phyloP scores from a whole-genome alignment of 176 grass and related monocot species.

The Paspalum notatum region DNA sequence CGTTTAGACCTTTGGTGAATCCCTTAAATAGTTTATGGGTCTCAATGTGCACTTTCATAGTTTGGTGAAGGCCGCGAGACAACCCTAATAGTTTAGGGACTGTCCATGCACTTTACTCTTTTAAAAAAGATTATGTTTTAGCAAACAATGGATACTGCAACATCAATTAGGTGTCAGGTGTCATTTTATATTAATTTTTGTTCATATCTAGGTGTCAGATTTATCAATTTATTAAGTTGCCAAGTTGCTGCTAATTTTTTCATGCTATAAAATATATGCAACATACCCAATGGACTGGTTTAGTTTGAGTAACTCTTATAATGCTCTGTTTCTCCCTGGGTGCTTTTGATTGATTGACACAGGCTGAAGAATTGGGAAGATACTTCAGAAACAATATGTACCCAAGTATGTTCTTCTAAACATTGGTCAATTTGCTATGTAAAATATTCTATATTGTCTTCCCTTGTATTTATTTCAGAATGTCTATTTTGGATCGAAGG shows the following conservation, averaged over 20 bases:
- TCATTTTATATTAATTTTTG: conserved; percentile 22
- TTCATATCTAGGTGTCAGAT: not conserved
- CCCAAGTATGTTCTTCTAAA: conserved; percentile 66
- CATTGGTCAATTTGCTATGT: conserved; percentile 1
- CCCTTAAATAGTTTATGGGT: no score
- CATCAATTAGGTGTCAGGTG: conserved; percentile 7
- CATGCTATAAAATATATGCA: conserved; percentile 5
- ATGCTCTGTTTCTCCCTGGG: not conserved
- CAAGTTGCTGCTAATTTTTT: not conserved
- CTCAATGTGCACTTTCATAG: no score
- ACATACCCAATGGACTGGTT: not conserved
- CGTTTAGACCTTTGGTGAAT: no score
- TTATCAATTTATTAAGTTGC: conserved; percentile 2
- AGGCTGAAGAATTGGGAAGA: conserved; percentile 98
- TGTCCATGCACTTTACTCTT: no score
- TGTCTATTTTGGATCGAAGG: conserved; percentile 2
- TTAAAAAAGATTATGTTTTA: not conserved
- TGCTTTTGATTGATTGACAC: conserved; percentile 33
- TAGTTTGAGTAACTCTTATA: conserved; percentile 17
- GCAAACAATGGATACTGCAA: conserved; percentile 4
- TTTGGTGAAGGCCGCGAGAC: no score
- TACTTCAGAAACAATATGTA: conserved; percentile 98
- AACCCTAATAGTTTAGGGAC: no score
- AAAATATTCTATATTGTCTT: not conserved
- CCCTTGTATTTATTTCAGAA: not conserved